phyloP scores from a whole-genome alignment of 495 filamentous ascomycete genomes.

The Zalerion maritima region DNA sequence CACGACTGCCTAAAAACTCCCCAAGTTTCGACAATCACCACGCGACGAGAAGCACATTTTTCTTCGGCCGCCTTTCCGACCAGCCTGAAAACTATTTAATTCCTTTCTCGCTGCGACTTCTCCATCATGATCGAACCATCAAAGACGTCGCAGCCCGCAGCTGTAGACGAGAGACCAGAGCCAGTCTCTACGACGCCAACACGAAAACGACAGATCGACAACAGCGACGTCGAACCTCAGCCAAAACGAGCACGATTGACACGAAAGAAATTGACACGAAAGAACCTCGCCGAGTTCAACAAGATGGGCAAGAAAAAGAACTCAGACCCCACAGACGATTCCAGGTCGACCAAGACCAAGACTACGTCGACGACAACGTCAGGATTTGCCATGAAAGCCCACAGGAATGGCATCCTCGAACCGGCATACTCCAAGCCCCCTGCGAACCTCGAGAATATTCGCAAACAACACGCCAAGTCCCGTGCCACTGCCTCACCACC shows the following conservation, averaged over 20 bases:
- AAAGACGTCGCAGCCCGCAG: too few relatives aligned
- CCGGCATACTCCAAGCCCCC: constrained; percentile 10
- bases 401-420: constrained; percentile 15
- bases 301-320: constrained; percentile 11
- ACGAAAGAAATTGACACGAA: constrained; percentile 7
- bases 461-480: constrained; percentile 7
- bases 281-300: constrained; percentile 15
- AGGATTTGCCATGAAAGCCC: constrained; percentile 13
- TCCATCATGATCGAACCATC: too few relatives aligned
- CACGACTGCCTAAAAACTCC: too few relatives aligned
- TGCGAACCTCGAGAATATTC: constrained; percentile 13
- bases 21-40: too few relatives aligned
- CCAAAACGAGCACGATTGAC: constrained; percentile 14
- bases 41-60: too few relatives aligned
- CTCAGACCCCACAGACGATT: constrained; percentile 8
- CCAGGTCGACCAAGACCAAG: constrained; percentile 9
- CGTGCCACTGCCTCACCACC: constrained; percentile 14
- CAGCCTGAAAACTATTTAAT: too few relatives aligned
- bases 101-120: too few relatives aligned
- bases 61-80: too few relatives aligned
- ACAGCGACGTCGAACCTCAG: too few relatives aligned
- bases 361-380: constrained; percentile 13
- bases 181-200: too few relatives aligned
- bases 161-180: too few relatives aligned
- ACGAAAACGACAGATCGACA: too few relatives aligned